Evolutionary conservation across 768 basidiomycete genomes (phyloP).

Genomic region (Arthromyces matolae): DNA sequence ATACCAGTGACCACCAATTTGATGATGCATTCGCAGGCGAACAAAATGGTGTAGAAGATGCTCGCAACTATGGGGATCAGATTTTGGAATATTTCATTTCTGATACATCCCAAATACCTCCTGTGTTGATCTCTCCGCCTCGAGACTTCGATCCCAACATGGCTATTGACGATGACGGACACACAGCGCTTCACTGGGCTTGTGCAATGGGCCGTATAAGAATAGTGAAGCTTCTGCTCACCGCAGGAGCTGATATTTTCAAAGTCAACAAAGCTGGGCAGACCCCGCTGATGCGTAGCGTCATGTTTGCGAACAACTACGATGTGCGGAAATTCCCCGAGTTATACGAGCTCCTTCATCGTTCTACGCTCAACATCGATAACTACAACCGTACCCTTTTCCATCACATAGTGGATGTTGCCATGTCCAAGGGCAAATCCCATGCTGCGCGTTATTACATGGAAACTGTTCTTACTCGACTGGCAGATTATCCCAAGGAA

Average conservation of each 20-base stretch:
- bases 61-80: constrained; percentile 85
- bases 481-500: constrained; percentile 93
- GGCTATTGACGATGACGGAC: constrained; percentile 96
- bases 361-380: constrained; percentile 99
- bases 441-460: constrained; percentile 98
- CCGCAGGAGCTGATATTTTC: constrained; percentile 95
- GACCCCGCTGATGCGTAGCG: constrained; percentile 95
- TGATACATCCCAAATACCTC: constrained; percentile 88
- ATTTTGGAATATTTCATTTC: constrained; percentile 99
- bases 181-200: constrained; percentile 97
- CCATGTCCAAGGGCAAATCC: constrained; percentile 95
- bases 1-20: constrained; percentile 42
- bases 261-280: constrained; percentile 95
- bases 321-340: constrained; percentile 99
- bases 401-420: constrained; percentile 96
- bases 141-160: constrained; percentile 92
- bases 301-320: constrained; percentile 99
- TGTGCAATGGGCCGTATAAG: constrained; percentile 98
- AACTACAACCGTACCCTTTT: constrained; percentile 96
- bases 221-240: constrained; percentile 89
- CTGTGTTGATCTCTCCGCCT: constrained; percentile 83
- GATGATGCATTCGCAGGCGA: constrained; percentile 45
- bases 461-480: constrained; percentile 87
- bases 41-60: constrained; percentile 46
- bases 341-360: constrained; percentile 92